Evolutionary conservation across 306 rosid genomes (phyloP).

Genomic region (Prunus mume): DNA sequence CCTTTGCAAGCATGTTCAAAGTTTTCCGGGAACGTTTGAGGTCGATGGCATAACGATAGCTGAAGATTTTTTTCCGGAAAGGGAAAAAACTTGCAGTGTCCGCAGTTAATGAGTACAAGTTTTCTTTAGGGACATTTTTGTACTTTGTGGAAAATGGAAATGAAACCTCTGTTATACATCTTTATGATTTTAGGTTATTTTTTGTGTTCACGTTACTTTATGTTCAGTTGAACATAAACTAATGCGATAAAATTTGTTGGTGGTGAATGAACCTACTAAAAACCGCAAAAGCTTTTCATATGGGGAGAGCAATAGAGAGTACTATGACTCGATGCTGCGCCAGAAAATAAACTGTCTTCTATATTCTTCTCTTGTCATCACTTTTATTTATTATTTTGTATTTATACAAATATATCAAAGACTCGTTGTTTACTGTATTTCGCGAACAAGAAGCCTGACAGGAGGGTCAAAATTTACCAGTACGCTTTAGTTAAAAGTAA

Average conservation of each 20-base stretch:
- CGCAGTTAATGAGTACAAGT: neutral
- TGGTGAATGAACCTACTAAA: neutral
- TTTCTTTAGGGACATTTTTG: neutral
- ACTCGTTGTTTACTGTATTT: neutral
- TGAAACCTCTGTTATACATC: neutral
- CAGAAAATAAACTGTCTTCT: neutral
- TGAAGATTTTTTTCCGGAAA: neutral
- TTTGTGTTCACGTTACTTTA: no score
- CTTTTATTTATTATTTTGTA: neutral
- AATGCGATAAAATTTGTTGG: no score
- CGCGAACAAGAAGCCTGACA: neutral
- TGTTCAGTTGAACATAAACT: no score
- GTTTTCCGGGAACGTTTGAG: slow-evolving; percentile 62
- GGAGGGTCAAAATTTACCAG: neutral
- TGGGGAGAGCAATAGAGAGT: neutral
- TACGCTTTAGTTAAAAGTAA: slow-evolving; percentile 25
- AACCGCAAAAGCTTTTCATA: neutral
- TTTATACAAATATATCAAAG: neutral
- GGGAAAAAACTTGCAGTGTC: neutral
- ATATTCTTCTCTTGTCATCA: neutral
- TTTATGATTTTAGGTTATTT: neutral
- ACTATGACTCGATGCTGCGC: neutral
- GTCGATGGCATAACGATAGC: slow-evolving; percentile 22
- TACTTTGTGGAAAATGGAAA: neutral
- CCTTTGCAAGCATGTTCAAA: slow-evolving; percentile 58